phyloP scores from a whole-genome alignment of 768 basidiomycete genomes.

The Gloeopeniophorella convolvens region DNA sequence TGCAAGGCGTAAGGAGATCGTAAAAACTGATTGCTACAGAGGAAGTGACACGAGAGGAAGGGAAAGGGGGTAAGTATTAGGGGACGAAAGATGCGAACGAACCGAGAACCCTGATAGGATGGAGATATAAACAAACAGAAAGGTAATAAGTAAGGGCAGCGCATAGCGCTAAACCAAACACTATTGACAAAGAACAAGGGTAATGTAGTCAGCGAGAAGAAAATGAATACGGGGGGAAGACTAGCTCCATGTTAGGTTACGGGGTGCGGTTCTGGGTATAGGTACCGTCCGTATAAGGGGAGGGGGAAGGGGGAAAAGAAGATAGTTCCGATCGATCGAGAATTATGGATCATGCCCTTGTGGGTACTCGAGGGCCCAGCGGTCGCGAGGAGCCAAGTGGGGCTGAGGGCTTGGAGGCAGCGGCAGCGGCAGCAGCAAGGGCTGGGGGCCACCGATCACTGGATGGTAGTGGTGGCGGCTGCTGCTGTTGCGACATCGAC shows the following conservation, averaged over 20 bases:
- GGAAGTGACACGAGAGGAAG: conserved; percentile 10
- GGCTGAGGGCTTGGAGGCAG: conserved; percentile 14
- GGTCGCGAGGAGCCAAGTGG: conserved; percentile 14
- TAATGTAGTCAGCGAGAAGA: conserved; percentile 16
- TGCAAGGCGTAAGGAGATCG: conserved; percentile 16
- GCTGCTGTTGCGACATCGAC: conserved; percentile 15
- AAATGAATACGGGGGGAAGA: conserved; percentile 9
- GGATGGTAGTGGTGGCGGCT: conserved; percentile 8
- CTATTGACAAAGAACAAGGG: conserved; percentile 18
- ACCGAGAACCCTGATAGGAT: not conserved
- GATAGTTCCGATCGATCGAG: conserved; percentile 15
- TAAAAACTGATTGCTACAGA: conserved; percentile 20
- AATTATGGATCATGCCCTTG: conserved; percentile 9
- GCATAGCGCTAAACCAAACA: conserved; percentile 11
- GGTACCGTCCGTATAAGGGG: conserved; percentile 13
- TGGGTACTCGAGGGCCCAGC: conserved; percentile 16
- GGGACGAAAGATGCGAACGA: not conserved
- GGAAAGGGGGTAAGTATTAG: conserved; percentile 16
- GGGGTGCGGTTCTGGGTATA: conserved; percentile 20
- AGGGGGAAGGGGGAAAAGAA: conserved; percentile 1
- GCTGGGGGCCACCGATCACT: conserved; percentile 12
- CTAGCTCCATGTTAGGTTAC: conserved; percentile 22
- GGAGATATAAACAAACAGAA: conserved; percentile 12
- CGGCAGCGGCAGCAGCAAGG: conserved; percentile 6
- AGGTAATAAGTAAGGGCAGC: conserved; percentile 22